Base-by-base conservation (phyloP, 257 asterid species). In the Rhazya stricta region DNA sequence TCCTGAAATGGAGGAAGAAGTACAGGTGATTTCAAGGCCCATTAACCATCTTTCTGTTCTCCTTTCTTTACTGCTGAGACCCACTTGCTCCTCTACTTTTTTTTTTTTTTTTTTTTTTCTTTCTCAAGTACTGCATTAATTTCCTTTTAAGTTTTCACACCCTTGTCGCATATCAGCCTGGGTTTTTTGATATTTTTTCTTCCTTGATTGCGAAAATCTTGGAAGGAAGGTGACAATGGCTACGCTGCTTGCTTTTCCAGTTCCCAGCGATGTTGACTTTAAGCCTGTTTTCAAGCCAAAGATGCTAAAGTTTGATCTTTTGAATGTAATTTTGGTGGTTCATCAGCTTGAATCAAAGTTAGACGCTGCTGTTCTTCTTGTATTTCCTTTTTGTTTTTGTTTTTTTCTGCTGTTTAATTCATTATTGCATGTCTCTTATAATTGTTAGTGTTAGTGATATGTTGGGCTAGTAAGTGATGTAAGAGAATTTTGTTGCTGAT, bases 1-100 rank as follows among this genome's bases (percentile, higher is more conserved):
- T 72, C 74, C 81, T 19, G 7, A 25, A 30, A 73, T 45, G 74
- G 70, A 80, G 81, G 43, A 77, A 42, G 57, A 68, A 19, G 9
- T 23, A 30, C 77, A 66, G 69, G 78, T 73, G 27, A 27, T 39
- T 32, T 53, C 21, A 12, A 9, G 16, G 6, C 21, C 73, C 58
- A 27, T 29, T 48, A 0, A 30, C 27, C n/a, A 9, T 19, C 56
- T 77, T 51, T 60, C 29, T 18, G 42, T 69, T 1, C 51, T 46
- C 21, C 34, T 18, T 19, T 66, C 45, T n/a, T 69, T 5, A 15
- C 60, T 23, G 21, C 12, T 25, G 51, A 43, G 32, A 48, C 53
- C 65, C 43, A 45, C 30, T 21, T 36, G 10, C 15, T 29, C 61
- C 8, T 12, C 0, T 6, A 36, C 16, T 34, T 63, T 57, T 41